These are phyloP conservation scores for Pezicula neosporulosa DNA, from an alignment of 2,329 filamentous ascomycete genomes.

Conservation along the genomic window DNA sequence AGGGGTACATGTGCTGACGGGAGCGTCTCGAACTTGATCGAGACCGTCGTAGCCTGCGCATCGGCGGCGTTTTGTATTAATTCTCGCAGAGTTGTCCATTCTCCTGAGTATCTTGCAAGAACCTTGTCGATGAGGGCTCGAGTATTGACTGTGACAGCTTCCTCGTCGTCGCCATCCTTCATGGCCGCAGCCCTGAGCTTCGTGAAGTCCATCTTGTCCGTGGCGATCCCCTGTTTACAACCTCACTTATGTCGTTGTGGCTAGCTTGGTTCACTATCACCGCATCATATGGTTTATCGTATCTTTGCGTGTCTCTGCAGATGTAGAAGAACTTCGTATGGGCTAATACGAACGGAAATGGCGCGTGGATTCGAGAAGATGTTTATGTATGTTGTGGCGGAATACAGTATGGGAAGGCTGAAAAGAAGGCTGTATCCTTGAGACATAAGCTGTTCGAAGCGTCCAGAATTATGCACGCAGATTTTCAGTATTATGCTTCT, in stretches of 20 bases:
- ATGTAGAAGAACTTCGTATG: not conserved
- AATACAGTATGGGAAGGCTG: not conserved
- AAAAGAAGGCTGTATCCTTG: not conserved
- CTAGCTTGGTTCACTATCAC: not conserved
- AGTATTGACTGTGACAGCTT: slow-evolving; percentile 97
- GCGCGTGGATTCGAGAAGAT: not conserved
- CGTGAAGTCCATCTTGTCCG: slow-evolving; percentile 61
- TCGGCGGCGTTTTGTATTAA: slow-evolving; percentile 98
- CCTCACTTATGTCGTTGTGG: not conserved
- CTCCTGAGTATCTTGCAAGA: slow-evolving; percentile 90
- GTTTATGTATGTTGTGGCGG: not conserved
- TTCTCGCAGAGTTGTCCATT: slow-evolving; percentile 88
- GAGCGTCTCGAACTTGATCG: slow-evolving; percentile 86
- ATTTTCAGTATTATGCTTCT: not conserved
- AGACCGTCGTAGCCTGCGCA: slow-evolving; percentile 84
- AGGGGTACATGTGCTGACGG: slow-evolving; percentile 76
- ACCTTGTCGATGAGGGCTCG: slow-evolving; percentile 97
- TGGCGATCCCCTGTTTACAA: not conserved
- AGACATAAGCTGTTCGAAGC: not conserved
- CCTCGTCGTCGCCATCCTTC: slow-evolving; percentile 82
- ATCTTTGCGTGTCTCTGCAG: not conserved
- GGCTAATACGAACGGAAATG: not conserved
- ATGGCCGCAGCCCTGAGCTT: slow-evolving; percentile 84
- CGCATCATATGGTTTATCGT: not conserved
- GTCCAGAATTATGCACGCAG: no score